Evolutionary conservation across 805 yeast genomes (phyloP).

Genomic region (Priceomyces medius): DNA sequence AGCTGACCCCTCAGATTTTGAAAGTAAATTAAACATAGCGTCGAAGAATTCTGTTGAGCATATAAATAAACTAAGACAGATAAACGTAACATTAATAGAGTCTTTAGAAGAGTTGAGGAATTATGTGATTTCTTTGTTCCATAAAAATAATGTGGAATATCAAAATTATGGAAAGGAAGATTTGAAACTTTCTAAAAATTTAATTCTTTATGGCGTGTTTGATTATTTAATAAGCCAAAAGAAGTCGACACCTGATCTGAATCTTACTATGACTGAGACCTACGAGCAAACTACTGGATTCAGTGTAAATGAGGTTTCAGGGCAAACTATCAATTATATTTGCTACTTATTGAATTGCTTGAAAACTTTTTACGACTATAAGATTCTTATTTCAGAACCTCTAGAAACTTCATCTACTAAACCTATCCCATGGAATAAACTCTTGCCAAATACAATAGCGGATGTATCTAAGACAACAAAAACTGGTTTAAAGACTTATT

Average conservation of each 20-base stretch:
- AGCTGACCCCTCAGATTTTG: constrained; percentile 7
- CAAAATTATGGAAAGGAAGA: neutral
- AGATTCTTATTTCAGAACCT: constrained; percentile 7
- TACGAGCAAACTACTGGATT: neutral
- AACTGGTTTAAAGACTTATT: no score
- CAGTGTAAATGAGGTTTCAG: constrained; percentile 7
- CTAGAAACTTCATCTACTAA: neutral
- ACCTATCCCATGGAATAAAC: neutral
- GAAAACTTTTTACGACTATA: constrained; percentile 2
- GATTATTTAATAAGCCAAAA: constrained; percentile 3
- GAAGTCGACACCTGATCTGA: neutral
- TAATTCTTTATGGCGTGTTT: constrained; percentile 11
- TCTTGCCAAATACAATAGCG: neutral
- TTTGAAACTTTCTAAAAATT: neutral
- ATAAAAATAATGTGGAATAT: neutral
- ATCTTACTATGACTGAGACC: neutral
- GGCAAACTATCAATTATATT: constrained; percentile 8
- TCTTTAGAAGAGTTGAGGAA: constrained; percentile 7
- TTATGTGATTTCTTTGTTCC: neutral
- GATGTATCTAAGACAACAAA: no score
- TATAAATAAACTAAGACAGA: constrained; percentile 3
- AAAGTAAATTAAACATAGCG: neutral
- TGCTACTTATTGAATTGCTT: constrained; percentile 10
- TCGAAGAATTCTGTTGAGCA: constrained; percentile 2
- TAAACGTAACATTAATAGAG: constrained; percentile 10